Conservation (phyloP, 1,284 basidiomycete genomes). For the Cutaneotrichosporon daszewskae region DNA sequence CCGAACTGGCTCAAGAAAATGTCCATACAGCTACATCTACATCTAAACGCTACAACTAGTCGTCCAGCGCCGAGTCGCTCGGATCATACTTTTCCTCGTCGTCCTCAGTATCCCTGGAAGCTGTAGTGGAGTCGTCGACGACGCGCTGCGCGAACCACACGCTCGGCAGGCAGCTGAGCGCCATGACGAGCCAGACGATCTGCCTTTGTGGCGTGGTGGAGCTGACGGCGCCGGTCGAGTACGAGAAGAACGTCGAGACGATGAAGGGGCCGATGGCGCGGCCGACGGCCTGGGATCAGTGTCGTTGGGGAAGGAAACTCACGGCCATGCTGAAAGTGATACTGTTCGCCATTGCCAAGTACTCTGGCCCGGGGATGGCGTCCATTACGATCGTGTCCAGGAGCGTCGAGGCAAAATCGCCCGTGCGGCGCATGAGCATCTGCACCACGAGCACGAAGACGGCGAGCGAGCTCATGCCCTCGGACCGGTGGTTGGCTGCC, state of each 20-base stretch:
- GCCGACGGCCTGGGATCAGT: slow-evolving; percentile 20
- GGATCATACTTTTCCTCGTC: slow-evolving; percentile 6
- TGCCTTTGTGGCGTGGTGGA: slow-evolving; percentile 22
- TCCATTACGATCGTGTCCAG: slow-evolving; percentile 35
- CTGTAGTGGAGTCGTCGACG: neutral
- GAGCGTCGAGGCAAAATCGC: slow-evolving; percentile 34
- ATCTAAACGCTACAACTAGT: too few species aligned
- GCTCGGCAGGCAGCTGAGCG: slow-evolving; percentile 21
- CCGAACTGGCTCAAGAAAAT: too few species aligned
- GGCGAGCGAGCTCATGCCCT: slow-evolving; percentile 4
- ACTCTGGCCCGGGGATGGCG: slow-evolving; percentile 31
- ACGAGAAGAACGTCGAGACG: slow-evolving; percentile 29
- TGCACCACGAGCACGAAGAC: slow-evolving; percentile 25
- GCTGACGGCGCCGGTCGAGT: slow-evolving; percentile 22
- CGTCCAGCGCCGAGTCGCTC: neutral
- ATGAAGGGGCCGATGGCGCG: slow-evolving; percentile 34
- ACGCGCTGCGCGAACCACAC: slow-evolving; percentile 24
- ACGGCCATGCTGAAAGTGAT: slow-evolving; percentile 34
- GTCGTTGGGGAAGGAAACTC: slow-evolving; percentile 5
- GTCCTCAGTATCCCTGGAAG: neutral
- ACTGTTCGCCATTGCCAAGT: slow-evolving; percentile 37
- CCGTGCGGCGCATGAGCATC: slow-evolving; percentile 29
- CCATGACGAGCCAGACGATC: slow-evolving; percentile 34
- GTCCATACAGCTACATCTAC: too few species aligned
- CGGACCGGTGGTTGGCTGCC: slow-evolving; percentile 17